phyloP scores from a whole-genome alignment of 2,329 filamentous ascomycete species.

The Dactylonectria estremocensis region DNA sequence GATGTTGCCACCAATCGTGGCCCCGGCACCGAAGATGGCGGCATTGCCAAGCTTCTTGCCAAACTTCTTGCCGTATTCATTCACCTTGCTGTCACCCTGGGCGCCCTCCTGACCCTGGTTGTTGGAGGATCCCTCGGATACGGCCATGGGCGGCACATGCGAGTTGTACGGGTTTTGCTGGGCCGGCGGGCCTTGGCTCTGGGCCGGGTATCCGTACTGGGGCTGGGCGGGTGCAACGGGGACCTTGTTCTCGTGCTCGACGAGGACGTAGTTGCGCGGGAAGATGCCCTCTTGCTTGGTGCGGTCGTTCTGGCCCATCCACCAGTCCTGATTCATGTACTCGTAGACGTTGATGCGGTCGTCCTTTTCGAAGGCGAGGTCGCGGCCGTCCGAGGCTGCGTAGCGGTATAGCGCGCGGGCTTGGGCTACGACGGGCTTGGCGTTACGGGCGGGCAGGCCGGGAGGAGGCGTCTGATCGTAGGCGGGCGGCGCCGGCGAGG shows the following conservation, averaged over 20 bases:
- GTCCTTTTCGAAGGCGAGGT: slow-evolving; percentile 84
- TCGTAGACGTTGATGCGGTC: slow-evolving; percentile 87
- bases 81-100: slow-evolving; percentile 71
- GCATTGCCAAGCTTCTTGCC: slow-evolving; percentile 89
- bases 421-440: slow-evolving; percentile 76
- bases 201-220: slow-evolving; percentile 58
- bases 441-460: slow-evolving; percentile 58
- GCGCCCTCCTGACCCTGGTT: slow-evolving; percentile 57
- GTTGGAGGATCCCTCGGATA: slow-evolving; percentile 70
- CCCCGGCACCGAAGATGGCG: slow-evolving; percentile 93
- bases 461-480: slow-evolving; percentile 65
- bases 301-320: slow-evolving; percentile 88
- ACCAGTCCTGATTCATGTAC: slow-evolving; percentile 98
- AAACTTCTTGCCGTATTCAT: slow-evolving; percentile 91
- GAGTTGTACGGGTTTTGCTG: slow-evolving; percentile 76
- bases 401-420: slow-evolving; percentile 90
- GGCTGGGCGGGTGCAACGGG: slow-evolving; percentile 52
- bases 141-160: slow-evolving; percentile 81
- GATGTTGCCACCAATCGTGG: slow-evolving; percentile 90
- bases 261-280: slow-evolving; percentile 89
- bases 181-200: slow-evolving; percentile 59
- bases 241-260: slow-evolving; percentile 73
- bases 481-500: slow-evolving; percentile 63
- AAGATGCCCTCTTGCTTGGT: slow-evolving; percentile 93
- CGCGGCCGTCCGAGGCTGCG: slow-evolving; percentile 82